phyloP scores from a whole-genome alignment of 1,139 yeast genomes.

The Pichia sp. region DNA sequence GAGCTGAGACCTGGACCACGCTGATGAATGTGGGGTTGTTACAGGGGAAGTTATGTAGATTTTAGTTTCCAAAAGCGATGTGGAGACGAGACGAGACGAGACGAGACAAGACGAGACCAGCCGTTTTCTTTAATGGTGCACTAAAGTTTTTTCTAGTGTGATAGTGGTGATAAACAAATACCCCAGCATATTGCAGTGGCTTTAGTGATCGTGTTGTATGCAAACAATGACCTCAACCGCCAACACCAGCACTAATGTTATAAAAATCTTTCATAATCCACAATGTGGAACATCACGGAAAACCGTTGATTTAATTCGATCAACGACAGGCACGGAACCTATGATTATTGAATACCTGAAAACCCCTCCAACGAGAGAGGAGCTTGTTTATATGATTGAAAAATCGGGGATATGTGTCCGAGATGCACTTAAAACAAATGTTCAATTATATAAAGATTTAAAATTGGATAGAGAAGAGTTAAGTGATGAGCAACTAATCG shows the following conservation, averaged over 20 bases:
- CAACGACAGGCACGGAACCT: background rate
- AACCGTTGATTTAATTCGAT: background rate
- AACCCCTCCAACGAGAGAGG: slow-evolving; percentile 1
- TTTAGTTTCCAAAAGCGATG: no score
- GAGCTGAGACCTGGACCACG: no score
- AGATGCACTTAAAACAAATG: slow-evolving; percentile 3
- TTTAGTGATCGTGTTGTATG: no score
- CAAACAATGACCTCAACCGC: background rate
- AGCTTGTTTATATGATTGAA: background rate
- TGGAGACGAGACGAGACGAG: no score
- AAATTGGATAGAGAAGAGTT: background rate
- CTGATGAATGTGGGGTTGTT: no score
- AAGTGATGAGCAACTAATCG: slow-evolving; percentile 2
- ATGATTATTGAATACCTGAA: slow-evolving; percentile 3
- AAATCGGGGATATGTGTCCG: slow-evolving; percentile 2
- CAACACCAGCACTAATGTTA: no score
- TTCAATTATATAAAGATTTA: slow-evolving; percentile 1
- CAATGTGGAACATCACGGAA: slow-evolving; percentile 5
- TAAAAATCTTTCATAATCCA: slow-evolving; percentile 6
- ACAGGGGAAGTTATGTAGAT: no score
- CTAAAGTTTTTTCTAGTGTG: no score
- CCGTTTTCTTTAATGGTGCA: no score
- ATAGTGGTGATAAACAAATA: no score
- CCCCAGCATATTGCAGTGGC: no score
- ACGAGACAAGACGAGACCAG: no score